Evolutionary conservation across 768 basidiomycete species (phyloP).

Genomic region (Xerocomus spinulosus): DNA sequence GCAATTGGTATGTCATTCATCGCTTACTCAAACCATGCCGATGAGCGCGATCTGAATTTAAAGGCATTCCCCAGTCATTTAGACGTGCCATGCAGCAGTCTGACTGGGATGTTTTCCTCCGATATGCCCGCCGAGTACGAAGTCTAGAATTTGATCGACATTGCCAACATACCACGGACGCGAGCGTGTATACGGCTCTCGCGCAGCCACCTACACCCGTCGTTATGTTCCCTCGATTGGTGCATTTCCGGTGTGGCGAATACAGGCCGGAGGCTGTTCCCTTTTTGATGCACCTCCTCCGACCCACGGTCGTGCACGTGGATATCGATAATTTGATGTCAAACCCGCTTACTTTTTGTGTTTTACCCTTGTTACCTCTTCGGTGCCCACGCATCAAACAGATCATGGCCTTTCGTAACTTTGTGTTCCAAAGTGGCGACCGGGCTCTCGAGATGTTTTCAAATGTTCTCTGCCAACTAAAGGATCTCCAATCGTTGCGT

Average conservation of each 20-base stretch:
- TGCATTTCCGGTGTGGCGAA: constrained; percentile 28
- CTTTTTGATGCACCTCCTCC: constrained; percentile 25
- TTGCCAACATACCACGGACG: constrained; percentile 21
- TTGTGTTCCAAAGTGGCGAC: constrained; percentile 25
- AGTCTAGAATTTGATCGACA: constrained; percentile 30
- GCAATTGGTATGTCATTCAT: constrained; percentile 20
- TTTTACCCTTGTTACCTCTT: constrained; percentile 20
- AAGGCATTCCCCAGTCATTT: constrained; percentile 15
- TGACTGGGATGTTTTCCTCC: constrained; percentile 28
- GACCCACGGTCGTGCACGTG: constrained; percentile 22
- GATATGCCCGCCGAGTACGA: constrained; percentile 28
- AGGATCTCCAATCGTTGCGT: constrained; percentile 21
- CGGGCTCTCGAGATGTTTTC: constrained; percentile 23
- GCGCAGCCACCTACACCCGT: constrained; percentile 11
- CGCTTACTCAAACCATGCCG: background rate
- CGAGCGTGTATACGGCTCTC: constrained; percentile 18
- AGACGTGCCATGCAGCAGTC: constrained; percentile 18
- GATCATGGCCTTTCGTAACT: constrained; percentile 27
- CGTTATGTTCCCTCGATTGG: constrained; percentile 23
- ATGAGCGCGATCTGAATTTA: constrained; percentile 8
- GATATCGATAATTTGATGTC: constrained; percentile 29
- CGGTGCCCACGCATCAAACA: constrained; percentile 24
- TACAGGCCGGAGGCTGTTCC: constrained; percentile 18
- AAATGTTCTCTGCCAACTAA: constrained; percentile 18
- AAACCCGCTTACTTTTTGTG: constrained; percentile 16